These are phyloP conservation scores for Aspergillus fumigatiaffinis DNA, from an alignment of 2,329 filamentous ascomycete species.

Conservation along the genomic window DNA sequence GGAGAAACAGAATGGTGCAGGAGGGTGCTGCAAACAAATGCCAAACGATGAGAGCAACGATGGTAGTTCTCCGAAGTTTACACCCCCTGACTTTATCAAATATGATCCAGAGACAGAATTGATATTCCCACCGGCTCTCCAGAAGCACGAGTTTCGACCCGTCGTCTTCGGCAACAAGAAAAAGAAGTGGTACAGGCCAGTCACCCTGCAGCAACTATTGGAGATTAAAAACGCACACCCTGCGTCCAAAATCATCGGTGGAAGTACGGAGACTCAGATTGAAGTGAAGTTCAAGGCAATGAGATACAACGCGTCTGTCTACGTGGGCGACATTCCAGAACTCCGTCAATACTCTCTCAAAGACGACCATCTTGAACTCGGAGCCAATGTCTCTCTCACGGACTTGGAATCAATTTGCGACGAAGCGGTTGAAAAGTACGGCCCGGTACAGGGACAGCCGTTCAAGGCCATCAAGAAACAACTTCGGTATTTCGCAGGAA, in stretches of 20 bases:
- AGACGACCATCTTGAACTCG: constrained; percentile 81
- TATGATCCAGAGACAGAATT: constrained; percentile 92
- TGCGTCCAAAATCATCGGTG: constrained; percentile 87
- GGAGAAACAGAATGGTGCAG: constrained; percentile 56
- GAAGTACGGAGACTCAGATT: constrained; percentile 95
- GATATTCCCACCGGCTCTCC: constrained; percentile 84
- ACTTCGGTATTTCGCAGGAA: constrained; percentile 87
- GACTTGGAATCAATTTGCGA: constrained; percentile 84
- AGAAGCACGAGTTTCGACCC: constrained; percentile 75
- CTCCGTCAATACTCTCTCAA: constrained; percentile 75
- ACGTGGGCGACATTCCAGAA: constrained; percentile 88
- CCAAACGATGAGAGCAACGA: constrained; percentile 44
- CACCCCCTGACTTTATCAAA: constrained; percentile 85
- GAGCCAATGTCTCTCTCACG: constrained; percentile 87
- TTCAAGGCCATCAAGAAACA: constrained; percentile 93
- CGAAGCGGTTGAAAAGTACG: constrained; percentile 75
- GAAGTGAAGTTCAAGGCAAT: constrained; percentile 97
- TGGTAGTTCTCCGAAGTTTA: constrained; percentile 57
- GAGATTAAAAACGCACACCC: constrained; percentile 87
- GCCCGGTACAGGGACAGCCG: constrained; percentile 65
- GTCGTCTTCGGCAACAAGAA: constrained; percentile 90
- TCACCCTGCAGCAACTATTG: constrained; percentile 78
- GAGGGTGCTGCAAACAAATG: constrained; percentile 65
- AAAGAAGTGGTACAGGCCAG: constrained; percentile 89
- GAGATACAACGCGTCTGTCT: constrained; percentile 85